These are phyloP conservation scores for Podospora sp. DNA, from an alignment of 495 filamentous ascomycete genomes.

Conservation along the genomic window DNA sequence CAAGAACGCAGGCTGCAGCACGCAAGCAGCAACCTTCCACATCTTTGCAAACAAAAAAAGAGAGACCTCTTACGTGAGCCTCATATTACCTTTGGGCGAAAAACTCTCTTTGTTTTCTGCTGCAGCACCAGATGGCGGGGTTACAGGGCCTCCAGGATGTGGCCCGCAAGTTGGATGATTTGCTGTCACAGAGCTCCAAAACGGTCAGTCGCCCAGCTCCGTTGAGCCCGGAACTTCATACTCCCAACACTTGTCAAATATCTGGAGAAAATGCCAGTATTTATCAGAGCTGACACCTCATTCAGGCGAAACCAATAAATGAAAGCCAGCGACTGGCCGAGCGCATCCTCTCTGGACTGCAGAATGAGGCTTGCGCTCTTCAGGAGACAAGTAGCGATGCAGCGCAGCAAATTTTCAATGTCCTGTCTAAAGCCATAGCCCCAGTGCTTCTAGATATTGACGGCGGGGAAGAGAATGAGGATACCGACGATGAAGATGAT, in stretches of 20 bases:
- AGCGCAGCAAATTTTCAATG: not conserved
- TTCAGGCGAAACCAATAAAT: not conserved
- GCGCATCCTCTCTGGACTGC: not conserved
- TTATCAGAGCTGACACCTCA: not conserved
- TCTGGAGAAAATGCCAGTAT: not conserved
- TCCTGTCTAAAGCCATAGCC: not conserved
- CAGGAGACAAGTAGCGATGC: not conserved
- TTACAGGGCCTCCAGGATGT: not conserved
- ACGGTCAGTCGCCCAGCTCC: not conserved
- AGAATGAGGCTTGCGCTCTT: not conserved
- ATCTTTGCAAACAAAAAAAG: not conserved
- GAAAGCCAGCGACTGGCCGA: not conserved
- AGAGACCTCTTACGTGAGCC: no score
- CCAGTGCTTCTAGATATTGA: not conserved
- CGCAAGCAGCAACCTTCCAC: not conserved
- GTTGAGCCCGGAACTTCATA: not conserved
- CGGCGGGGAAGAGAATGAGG: constrained; percentile 1
- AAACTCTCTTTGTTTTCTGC: not conserved
- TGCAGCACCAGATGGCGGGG: not conserved
- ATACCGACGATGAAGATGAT: not conserved
- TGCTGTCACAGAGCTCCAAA: not conserved
- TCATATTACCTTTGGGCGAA: no score
- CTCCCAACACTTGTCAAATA: no score
- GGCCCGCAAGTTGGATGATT: not conserved
- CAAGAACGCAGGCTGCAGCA: not conserved